Percentiles rank a stretch among this genome's conserved stretches.
phyloP scores from a whole-genome alignment of 139 green algal genomes.

The Bryopsis sp. region DNA sequence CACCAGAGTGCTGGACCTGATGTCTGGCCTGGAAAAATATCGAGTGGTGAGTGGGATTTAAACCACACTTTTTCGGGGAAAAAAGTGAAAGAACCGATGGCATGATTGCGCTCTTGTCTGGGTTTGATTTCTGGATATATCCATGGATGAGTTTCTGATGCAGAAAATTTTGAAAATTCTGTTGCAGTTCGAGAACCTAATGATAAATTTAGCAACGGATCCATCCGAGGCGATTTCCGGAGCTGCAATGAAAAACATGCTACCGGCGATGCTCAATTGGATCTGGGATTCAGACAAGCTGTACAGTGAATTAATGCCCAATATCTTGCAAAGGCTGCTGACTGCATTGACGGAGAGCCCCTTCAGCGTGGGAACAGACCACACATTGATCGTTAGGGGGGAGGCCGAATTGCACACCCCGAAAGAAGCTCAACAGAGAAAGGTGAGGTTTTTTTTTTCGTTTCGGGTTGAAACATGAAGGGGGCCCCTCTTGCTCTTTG shows the following conservation, averaged over 20 bases:
- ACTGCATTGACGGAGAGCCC: neutral
- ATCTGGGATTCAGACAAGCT: neutral
- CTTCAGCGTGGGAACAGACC: neutral
- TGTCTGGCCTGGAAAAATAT: neutral
- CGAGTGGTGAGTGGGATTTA: neutral
- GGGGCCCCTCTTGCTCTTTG: too few species aligned
- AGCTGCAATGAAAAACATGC: neutral
- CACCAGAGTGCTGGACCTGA: neutral
- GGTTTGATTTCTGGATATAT: too few species aligned
- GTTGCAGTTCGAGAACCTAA: neutral
- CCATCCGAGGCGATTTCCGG: neutral
- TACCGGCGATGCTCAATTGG: neutral
- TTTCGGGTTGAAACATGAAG: too few species aligned
- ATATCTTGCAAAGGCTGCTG: neutral
- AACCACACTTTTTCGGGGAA: too few species aligned
- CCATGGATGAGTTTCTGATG: too few species aligned
- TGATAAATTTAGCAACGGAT: neutral
- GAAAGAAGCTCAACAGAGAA: neutral
- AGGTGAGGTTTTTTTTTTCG: neutral
- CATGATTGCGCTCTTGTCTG: too few species aligned
- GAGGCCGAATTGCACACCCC: neutral
- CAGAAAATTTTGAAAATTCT: too few species aligned
- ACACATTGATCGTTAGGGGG: neutral
- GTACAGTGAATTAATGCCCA: neutral
- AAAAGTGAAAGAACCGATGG: too few species aligned